Evolutionary conservation across 805 yeast species (phyloP), one percentile per base, ranked within the genome.

Genomic region (Yamadazyma endophytica): DNA sequence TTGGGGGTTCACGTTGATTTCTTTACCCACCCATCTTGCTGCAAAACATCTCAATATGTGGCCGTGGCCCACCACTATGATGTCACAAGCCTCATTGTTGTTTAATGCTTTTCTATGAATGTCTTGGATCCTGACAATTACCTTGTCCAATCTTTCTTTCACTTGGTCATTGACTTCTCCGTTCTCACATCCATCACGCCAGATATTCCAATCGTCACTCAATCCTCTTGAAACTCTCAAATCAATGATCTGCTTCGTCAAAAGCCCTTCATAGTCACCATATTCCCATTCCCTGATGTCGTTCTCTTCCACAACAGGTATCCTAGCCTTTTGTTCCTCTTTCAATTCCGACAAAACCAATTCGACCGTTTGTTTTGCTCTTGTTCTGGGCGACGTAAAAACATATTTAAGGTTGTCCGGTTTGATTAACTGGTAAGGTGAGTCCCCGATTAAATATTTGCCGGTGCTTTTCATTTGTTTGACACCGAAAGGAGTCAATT

Each of bases 201-300:
- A 89, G 52, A 90, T 88, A 33, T 70, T 63, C 96, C 96, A 88
- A 25, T 40, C 41, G 17, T 43, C 43, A 9, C 58, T 74, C 13
- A 35, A 42, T n/a, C 53, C 49, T 28, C 43, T 26, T 1, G 33
- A 26, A 17, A 61, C 59, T 52, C 95, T 75, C 43, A 76, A 56
- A 9, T 65, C 73, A 26, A 70, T 61, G 54, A 89, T 87, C 47
- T 89, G 76, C 5, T 61, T 54, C 2, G 95, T 82, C 35, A 70
- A 52, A 43, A 79, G 56, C 4, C 97, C 97, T 65, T 90, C 97
- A 56, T 90, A 90, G 50, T 85, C 92, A 44, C 97, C 97, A 49
- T 90, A 90, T 44, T 86, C 94, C 97, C 97, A 90, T 60, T 90
- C 97, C 46, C 92, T 73, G 29, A 88, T 58, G 47, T 86, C 88